Evolutionary conservation across 2,329 filamentous ascomycete species (phyloP), one percentile per base, ranked within the genome.

Genomic region (Tolypocladium pustulatum): DNA sequence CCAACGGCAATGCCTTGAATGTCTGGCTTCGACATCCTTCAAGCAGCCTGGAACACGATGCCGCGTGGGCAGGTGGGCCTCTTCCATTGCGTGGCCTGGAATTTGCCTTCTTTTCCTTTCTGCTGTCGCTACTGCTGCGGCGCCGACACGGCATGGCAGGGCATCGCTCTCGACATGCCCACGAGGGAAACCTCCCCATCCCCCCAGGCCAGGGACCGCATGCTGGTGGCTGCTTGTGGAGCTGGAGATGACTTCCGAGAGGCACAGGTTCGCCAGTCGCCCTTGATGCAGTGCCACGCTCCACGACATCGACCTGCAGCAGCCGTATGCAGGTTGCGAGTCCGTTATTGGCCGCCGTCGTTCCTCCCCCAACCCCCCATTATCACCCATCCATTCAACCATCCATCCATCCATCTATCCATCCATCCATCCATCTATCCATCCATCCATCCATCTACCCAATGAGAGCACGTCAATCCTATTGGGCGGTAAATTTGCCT

Each of bases 161-260:
- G 32, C 51, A 54, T 59, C 46, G 57, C 46, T 49, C 27, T 20
- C 41, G 12, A 41, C 27, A 36, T 15, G 43, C 27, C 32, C 49
- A 34, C 49, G 30, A 32, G 43, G 15, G 30, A n/a, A n/a, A n/a
- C n/a, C n/a, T n/a, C n/a, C n/a, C n/a, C 3, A 20, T 0, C 12
- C 25, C 25, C 30, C 49, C 17, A 2, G 30, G 22, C 13, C 30
- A 52, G 49, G 49, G 30, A 52, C 30, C 49, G 20, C 49, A 34
- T 20, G 49, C 49, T 52, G 30, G 49, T 52, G 49, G 49, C 49
- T 52, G 27, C 20, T 34, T 32, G 58, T 58, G 59, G 57, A 60
- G 38, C 52, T 54, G 37, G 27, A 54, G 54, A 54, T 56, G 55
- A 52, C 17, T 38, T 57, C 56, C 59, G 55, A 60, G 55, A 52